Base-by-base conservation (phyloP, 345 rosid species). In the Murraya koenigii region DNA sequence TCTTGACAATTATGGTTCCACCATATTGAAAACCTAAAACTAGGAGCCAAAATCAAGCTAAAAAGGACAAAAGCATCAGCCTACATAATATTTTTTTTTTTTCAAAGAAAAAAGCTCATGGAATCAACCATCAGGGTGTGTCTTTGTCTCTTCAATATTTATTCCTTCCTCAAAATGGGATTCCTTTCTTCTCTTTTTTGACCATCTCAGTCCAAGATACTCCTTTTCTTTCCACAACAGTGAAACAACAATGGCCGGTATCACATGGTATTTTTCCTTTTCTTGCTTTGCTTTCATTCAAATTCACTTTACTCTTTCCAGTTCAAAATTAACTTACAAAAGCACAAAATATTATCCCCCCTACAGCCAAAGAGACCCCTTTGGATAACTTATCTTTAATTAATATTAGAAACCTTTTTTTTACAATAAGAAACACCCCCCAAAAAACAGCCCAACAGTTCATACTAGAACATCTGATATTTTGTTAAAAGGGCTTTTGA, bases 151-250 rank as follows among this genome's bases (percentile, higher is more conserved):
- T 25, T 55, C 56, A 19, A 66, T 55, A 30, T 28, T 49, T 28
- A 68, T 75, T 69, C 74, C 39, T 49, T 83, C 81, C 55, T 35
- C 77, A 44, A 80, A 69, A 77, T 59, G 73, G 66, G 76, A 67
- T 71, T 66, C 62, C 59, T 73, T 77, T 63, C 80, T 35, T 56
- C 78, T 28, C 81, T 78, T 86, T 32, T 86, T 85, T 84, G 84
- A 87, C 89, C 85, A 77, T 67, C 13, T 33, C 77, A 74, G 80
- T 85, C 84, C 84, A 84, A 84, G 76, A 72, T 62, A 80, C 82
- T 66, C 80, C 74, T 49, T 78, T 78, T 36, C 44, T 72, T 80
- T 63, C 79, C 75, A 56, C 35, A 62, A 66, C 70, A 74, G 77
- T 62, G 72, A 77, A 72, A 64, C 13, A 71, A 38, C 60, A 52